These are phyloP conservation scores for Amphicarpaea edgeworthii DNA, from an alignment of 306 rosid genomes.

Conservation along the genomic window DNA sequence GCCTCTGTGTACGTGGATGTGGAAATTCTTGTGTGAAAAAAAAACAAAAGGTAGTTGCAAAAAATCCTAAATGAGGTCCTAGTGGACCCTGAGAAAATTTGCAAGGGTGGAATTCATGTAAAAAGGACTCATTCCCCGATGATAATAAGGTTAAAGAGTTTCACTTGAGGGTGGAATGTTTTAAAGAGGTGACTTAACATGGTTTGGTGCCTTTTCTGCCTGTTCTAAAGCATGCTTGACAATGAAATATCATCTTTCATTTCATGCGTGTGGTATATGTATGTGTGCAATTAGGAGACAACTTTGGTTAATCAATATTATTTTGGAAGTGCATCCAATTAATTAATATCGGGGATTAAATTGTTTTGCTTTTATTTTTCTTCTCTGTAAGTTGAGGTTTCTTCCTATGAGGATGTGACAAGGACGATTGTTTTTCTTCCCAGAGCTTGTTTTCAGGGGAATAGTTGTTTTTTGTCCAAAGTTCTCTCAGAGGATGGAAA, in stretches of 20 bases:
- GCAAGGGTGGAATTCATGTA: slow-evolving; percentile 13
- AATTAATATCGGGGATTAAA: not conserved
- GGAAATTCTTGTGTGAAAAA: not conserved
- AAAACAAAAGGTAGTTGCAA: not conserved
- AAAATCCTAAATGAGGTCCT: not conserved
- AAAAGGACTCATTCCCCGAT: slow-evolving; percentile 9
- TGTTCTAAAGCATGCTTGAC: slow-evolving; percentile 32
- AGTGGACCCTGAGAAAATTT: slow-evolving; percentile 23
- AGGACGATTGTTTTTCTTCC: not conserved
- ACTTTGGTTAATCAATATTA: slow-evolving; percentile 14
- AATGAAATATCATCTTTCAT: slow-evolving; percentile 33
- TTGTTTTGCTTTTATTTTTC: not conserved
- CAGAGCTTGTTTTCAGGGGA: not conserved
- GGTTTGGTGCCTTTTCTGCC: slow-evolving; percentile 38
- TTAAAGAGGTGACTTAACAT: not conserved
- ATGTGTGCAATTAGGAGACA: slow-evolving; percentile 23
- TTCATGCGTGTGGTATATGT: slow-evolving; percentile 40
- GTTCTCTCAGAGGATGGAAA: not conserved
- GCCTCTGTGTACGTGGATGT: slow-evolving; percentile 15
- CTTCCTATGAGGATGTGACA: not conserved
- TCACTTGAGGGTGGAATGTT: slow-evolving; percentile 38
- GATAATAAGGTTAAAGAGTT: slow-evolving; percentile 21
- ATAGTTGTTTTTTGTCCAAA: not conserved
- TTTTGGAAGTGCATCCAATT: not conserved
- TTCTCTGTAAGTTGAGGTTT: slow-evolving; percentile 6